A percentile compares a stretch with the other conserved stretches of the same genome.
phyloP scores from a whole-genome alignment of 768 basidiomycete species.

The Lactarius deliciosus region DNA sequence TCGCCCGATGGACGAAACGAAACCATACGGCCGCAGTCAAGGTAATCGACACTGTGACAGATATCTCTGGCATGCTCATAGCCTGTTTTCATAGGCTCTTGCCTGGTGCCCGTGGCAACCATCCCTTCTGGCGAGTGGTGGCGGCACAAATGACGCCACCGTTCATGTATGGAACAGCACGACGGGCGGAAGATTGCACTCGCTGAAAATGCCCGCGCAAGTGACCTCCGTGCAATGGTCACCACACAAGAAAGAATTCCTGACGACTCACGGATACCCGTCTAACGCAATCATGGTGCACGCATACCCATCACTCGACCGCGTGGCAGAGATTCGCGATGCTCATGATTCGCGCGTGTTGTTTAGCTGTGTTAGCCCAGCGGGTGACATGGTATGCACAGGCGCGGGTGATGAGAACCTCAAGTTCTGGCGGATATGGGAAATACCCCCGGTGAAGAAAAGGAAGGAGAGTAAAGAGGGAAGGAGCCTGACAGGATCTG shows the following conservation, averaged over 20 bases:
- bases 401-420: slow-evolving; percentile 94
- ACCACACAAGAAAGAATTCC: slow-evolving; percentile 81
- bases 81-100: slow-evolving; percentile 60
- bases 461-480: slow-evolving; percentile 45
- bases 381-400: slow-evolving; percentile 88
- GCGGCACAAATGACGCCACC: slow-evolving; percentile 87
- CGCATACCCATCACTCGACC: slow-evolving; percentile 80
- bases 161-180: slow-evolving; percentile 90
- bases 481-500: slow-evolving; percentile 33
- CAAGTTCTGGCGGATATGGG: slow-evolving; percentile 95
- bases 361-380: slow-evolving; percentile 81
- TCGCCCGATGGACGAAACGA: slow-evolving; percentile 86
- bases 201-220: slow-evolving; percentile 83
- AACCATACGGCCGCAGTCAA: slow-evolving; percentile 90
- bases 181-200: slow-evolving; percentile 88
- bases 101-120: slow-evolving; percentile 97
- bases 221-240: slow-evolving; percentile 90
- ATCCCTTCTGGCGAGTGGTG: slow-evolving; percentile 29
- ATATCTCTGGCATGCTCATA: background rate
- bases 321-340: slow-evolving; percentile 82
- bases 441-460: slow-evolving; percentile 55
- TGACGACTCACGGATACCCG: slow-evolving; percentile 94
- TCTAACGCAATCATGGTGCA: slow-evolving; percentile 81
- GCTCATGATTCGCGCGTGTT: slow-evolving; percentile 92
- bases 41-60: slow-evolving; percentile 36